Evolutionary conservation across 306 rosid species (phyloP), one percentile per base, ranked within the genome.

Genomic region (Cucumis melo): DNA sequence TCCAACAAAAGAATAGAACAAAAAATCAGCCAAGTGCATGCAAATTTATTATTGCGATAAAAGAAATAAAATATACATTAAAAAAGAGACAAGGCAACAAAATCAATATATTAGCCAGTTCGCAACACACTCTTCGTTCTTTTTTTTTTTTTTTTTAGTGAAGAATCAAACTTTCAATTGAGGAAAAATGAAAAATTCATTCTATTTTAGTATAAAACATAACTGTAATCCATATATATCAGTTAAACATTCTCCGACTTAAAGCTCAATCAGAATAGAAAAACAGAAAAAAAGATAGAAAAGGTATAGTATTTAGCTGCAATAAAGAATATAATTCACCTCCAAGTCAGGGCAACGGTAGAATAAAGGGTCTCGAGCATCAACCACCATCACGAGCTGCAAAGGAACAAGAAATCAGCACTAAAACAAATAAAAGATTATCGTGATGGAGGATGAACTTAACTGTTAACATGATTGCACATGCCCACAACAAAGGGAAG

Each of bases 301-400:
- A 44, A 13, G 3, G 13, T 46, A 23, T 23, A 12, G 73, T 41
- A n/a, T 27, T 27, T 27, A 58, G 54, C 36, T 32, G 36, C 16
- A 34, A 20, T 20, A 70, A 81, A 19, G 14, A 74, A n/a, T 73
- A 2, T 21, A 83, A 66, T 51, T 81, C 81, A 92, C 99, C 98
- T 94, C 99, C 80, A 94, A 97, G 81, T 94, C 99, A 73, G 95
- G 99, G 79, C 99, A 94, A 24, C 97, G 96, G 80, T 92, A 94
- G 83, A 94, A 92, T 53, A 94, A 80, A 6, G 99, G 99, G 77
- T 94, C 90, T 15, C 98, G 92, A 0, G 98, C 88, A 85, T 94
- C 99, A 78, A 94, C 94, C 32, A 94, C 99, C 98, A 90, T 94
- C 77, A 92, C 99, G 81, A 94, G 87, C 99, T 94, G 99, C 41